Base-by-base conservation (phyloP, 345 rosid species). In the Syzygium jambos region DNA sequence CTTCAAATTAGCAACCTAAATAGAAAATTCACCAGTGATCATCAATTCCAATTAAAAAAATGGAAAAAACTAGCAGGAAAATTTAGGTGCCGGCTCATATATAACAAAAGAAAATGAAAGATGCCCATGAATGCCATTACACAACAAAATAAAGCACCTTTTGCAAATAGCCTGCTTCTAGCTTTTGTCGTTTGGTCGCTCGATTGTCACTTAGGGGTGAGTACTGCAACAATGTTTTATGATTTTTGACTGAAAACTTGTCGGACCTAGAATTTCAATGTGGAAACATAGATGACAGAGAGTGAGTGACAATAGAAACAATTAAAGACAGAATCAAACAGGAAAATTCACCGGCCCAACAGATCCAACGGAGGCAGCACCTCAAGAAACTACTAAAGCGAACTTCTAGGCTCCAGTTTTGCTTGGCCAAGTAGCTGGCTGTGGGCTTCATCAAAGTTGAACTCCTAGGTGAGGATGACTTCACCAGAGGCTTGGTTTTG, bases 401-500 rank as follows among this genome's bases (percentile, higher is more conserved):
- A 89, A 86, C 87, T 56, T 93, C 91, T 85, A 85, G 90, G 85
- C 89, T 85, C 65, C 89, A 91, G 89, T 91, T 92, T 90, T 89
- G 95, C 92, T 95, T 96, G 85, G 99, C 97, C 92, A 97, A 91
- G 68, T 93, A 93, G 94, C 97, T 95, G 46, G 94, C 98, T 29
- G 99, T 96, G 11, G 99, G 99, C 87, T 92, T 95, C 93, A 95
- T 94, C 86, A 95, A 92, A 90, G 94, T 92, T 51, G 96, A 94
- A 87, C 88, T 89, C 82, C 90, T 94, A 54, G 90, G 84, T 86
- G 88, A 34, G 52, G 91, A 83, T 59, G 91, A 30, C 92, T 90
- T 92, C 19, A 61, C 84, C 85, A 34, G 78, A 23, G 51, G 86
- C 53, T 41, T 65, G 41, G n/a, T 78, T 54, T 29, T 56, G 34